A percentile compares a stretch with the other conserved stretches of the same genome.
Evolutionary conservation across 148 eudicot genomes (phyloP).

Genomic region (Rhododendron mucronatum): DNA sequence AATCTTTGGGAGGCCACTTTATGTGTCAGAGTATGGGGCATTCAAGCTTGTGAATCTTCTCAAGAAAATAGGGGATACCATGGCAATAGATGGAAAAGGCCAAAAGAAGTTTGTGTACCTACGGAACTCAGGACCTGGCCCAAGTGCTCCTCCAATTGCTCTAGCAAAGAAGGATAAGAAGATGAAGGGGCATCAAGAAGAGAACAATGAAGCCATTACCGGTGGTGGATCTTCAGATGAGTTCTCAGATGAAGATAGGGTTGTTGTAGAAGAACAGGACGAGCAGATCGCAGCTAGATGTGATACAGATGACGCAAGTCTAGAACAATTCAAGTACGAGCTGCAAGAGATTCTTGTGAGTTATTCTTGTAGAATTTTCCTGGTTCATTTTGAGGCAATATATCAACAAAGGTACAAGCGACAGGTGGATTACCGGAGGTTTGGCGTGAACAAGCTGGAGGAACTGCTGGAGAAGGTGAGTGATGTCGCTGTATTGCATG

Average conservation of each 20-base stretch:
- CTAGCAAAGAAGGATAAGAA: constrained; percentile 48
- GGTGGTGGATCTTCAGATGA: constrained; percentile 67
- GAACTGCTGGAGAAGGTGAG: constrained; percentile 65
- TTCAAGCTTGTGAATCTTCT: constrained; percentile 73
- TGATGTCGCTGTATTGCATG: constrained; percentile 68
- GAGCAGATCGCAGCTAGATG: constrained; percentile 12
- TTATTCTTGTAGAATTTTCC: constrained; percentile 55
- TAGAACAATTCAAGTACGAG: constrained; percentile 63
- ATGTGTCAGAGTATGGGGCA: constrained; percentile 72
- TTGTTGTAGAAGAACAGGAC: constrained; percentile 38
- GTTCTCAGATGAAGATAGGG: constrained; percentile 69
- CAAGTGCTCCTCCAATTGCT: constrained; percentile 32
- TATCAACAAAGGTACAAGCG: constrained; percentile 79
- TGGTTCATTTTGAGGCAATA: constrained; percentile 63
- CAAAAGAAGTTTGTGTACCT: constrained; percentile 55
- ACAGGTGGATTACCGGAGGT: constrained; percentile 44
- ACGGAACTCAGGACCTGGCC: constrained; percentile 30
- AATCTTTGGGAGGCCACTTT: constrained; percentile 69
- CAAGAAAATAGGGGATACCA: constrained; percentile 63
- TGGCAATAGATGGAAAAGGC: constrained; percentile 65
- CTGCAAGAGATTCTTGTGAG: constrained; percentile 90
- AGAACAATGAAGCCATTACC: constrained; percentile 25
- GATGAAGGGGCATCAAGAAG: constrained; percentile 52
- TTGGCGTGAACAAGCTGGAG: constrained; percentile 67
- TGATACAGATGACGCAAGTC: constrained; percentile 26